Percentiles rank a stretch among this genome's conserved stretches.
Conservation (phyloP, 2,329 filamentous ascomycete species). For the Fusarium tuaranense region DNA sequence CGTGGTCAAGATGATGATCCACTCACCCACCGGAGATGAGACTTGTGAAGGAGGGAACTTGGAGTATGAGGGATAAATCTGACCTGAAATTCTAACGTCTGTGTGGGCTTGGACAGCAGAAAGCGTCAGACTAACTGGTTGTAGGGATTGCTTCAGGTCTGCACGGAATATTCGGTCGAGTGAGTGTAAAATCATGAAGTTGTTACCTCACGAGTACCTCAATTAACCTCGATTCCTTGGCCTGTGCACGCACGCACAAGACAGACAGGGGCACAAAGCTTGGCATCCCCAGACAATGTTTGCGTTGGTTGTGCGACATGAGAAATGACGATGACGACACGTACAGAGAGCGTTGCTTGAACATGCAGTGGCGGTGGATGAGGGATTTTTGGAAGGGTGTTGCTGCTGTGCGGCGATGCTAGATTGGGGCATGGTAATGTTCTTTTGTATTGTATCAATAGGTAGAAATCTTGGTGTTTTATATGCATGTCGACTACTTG, state of each 20-base stretch:
- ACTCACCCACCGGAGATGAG: neutral
- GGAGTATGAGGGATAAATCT: neutral
- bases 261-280: neutral
- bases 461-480: conserved; percentile 10
- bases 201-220: neutral
- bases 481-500: conserved; percentile 7
- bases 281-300: neutral
- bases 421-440: conserved; percentile 11
- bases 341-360: no score
- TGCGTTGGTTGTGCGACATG: neutral
- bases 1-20: neutral
- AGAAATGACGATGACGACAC: neutral
- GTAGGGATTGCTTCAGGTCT: neutral
- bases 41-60: neutral
- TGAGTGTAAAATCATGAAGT: neutral
- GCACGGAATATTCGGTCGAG: neutral
- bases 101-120: no score
- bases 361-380: neutral
- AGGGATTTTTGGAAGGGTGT: conserved; percentile 18
- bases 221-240: neutral
- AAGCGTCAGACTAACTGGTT: neutral
- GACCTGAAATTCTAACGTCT: neutral
- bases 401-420: conserved; percentile 9
- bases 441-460: conserved; percentile 29
- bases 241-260: neutral